phyloP scores from a whole-genome alignment of 2,329 filamentous ascomycete species.

The Kalmusia sp. region DNA sequence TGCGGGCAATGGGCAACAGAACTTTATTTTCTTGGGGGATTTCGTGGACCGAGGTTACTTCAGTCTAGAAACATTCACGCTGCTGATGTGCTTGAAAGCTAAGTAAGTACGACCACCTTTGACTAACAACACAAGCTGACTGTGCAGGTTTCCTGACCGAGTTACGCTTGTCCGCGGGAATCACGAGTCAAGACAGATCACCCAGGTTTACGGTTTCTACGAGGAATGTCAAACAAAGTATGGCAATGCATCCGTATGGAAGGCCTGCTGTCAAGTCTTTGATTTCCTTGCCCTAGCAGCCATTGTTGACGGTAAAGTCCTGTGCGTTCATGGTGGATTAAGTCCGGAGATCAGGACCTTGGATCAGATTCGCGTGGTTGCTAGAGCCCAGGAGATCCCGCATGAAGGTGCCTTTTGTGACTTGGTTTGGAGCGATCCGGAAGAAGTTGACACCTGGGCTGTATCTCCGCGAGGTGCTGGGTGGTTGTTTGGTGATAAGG shows the following conservation, averaged over 20 bases:
- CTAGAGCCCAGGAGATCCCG: conserved; percentile 88
- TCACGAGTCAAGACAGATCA: conserved; percentile 98
- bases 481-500: conserved; percentile 74
- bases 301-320: conserved; percentile 98
- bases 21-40: conserved; percentile 74
- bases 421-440: conserved; percentile 88
- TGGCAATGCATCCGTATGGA: conserved; percentile 99
- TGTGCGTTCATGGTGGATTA: conserved; percentile 96
- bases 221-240: conserved; percentile 99
- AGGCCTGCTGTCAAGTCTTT: conserved; percentile 98
- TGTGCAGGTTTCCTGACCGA: conserved; percentile 69
- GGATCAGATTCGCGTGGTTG: conserved; percentile 80
- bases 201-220: conserved; percentile 99
- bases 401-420: conserved; percentile 99
- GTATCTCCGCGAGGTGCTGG: conserved; percentile 73
- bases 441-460: conserved; percentile 73
- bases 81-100: conserved; percentile 75
- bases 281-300: conserved; percentile 97
- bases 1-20: conserved; percentile 65
- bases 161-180: conserved; percentile 79
- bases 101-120: conserved; percentile 59
- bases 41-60: conserved; percentile 80
- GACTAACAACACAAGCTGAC: too few relatives aligned
- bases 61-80: conserved; percentile 74
- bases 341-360: conserved; percentile 96